A percentile compares a stretch with the other conserved stretches of the same genome.
phyloP scores from a whole-genome alignment of 768 basidiomycete genomes.

The Psilocybe cubensis region DNA sequence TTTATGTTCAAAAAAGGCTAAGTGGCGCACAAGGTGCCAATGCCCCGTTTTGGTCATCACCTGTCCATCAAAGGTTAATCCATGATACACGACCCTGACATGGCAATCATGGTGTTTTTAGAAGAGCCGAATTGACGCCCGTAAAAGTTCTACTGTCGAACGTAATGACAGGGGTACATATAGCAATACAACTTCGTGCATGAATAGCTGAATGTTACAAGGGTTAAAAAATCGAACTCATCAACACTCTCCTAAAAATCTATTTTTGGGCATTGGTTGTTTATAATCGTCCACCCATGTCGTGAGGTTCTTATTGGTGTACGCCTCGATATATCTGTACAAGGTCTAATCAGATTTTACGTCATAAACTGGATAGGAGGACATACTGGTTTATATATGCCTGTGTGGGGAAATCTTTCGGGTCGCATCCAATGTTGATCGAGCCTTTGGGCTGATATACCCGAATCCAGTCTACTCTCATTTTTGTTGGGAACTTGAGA shows the following conservation, averaged over 20 bases:
- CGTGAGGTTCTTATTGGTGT: slow-evolving; percentile 80
- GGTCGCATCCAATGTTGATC: slow-evolving; percentile 86
- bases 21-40: not conserved
- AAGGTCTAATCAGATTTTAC: slow-evolving; percentile 1
- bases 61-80: not conserved
- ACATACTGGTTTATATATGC: slow-evolving; percentile 77
- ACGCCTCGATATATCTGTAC: slow-evolving; percentile 63
- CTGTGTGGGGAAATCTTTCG: slow-evolving; percentile 75
- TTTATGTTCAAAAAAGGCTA: not conserved
- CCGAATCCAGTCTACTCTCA: slow-evolving; percentile 87
- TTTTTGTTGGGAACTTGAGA: slow-evolving; percentile 72
- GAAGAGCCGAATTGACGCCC: too few species aligned
- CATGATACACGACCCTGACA: not conserved
- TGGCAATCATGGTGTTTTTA: not conserved
- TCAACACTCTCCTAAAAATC: slow-evolving; percentile 62
- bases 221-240: too few species aligned
- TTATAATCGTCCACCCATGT: slow-evolving; percentile 70
- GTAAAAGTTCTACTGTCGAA: too few species aligned
- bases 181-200: too few species aligned
- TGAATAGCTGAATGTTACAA: too few species aligned
- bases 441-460: slow-evolving; percentile 80
- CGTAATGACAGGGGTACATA: too few species aligned
- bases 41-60: not conserved
- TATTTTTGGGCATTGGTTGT: slow-evolving; percentile 73
- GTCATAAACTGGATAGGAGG: not conserved